phyloP scores from a whole-genome alignment of 2,329 filamentous ascomycete species.

The Blastomyces gilchristii region DNA sequence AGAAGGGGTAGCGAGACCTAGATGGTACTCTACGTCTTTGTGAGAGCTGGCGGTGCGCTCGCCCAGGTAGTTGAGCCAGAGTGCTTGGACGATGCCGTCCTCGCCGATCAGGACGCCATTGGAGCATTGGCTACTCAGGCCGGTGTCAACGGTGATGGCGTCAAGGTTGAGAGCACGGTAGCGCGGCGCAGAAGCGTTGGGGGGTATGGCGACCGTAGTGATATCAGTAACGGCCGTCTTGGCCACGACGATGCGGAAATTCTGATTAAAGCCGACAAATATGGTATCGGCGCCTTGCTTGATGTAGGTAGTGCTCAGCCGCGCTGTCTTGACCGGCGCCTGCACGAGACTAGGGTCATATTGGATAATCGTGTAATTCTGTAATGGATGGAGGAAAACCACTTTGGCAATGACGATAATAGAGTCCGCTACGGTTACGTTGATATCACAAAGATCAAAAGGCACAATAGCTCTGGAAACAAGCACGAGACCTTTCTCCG shows the following conservation, averaged over 20 bases:
- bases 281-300: conserved; percentile 90
- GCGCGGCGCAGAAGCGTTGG: conserved; percentile 79
- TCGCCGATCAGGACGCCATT: conserved; percentile 85
- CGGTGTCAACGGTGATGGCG: conserved; percentile 93
- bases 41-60: conserved; percentile 69
- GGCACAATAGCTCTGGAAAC: conserved; percentile 91
- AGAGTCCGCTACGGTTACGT: conserved; percentile 90
- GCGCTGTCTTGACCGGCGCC: conserved; percentile 82
- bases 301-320: conserved; percentile 67
- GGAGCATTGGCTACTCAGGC: conserved; percentile 79
- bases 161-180: conserved; percentile 95
- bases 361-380: conserved; percentile 92
- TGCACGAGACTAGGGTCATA: conserved; percentile 92
- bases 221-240: conserved; percentile 95
- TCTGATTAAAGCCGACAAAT: conserved; percentile 97
- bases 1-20: conserved; percentile 80
- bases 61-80: conserved; percentile 95
- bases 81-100: conserved; percentile 83
- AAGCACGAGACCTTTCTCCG: conserved; percentile 86
- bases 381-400: conserved; percentile 87
- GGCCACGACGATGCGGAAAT: conserved; percentile 82
- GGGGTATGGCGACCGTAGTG: conserved; percentile 90
- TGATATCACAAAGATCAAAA: conserved; percentile 93
- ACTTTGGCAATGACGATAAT: conserved; percentile 91
- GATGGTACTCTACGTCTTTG: conserved; percentile 92